phyloP scores from a whole-genome alignment of 345 rosid species.

The Cardiospermum halicacabum region DNA sequence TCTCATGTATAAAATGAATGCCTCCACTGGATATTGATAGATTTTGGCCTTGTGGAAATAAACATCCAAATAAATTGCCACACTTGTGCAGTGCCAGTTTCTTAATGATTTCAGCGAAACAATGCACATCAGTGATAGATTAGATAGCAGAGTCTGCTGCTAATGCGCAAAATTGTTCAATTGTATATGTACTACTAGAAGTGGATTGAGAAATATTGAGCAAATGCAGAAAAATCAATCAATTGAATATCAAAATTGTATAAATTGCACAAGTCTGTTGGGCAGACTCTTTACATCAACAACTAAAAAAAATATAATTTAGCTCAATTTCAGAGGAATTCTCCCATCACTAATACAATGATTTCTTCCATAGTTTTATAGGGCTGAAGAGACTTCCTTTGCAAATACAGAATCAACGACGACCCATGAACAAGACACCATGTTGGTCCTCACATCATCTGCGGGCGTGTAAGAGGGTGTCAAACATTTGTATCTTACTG shows the following conservation, averaged over 20 bases:
- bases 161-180: too few species aligned
- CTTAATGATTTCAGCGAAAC: too few species aligned
- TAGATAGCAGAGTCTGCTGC: too few species aligned
- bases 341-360: neutral
- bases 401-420: neutral
- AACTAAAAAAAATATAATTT: slow-evolving; percentile 4
- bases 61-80: too few species aligned
- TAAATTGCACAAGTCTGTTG: neutral
- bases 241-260: neutral
- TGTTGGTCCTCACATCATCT: slow-evolving; percentile 30
- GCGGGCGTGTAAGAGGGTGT: slow-evolving; percentile 5
- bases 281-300: neutral
- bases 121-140: too few species aligned
- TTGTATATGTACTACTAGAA: too few species aligned
- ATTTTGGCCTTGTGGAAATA: too few species aligned
- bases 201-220: neutral
- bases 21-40: neutral
- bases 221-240: neutral
- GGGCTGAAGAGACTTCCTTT: neutral
- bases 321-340: neutral
- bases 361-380: neutral
- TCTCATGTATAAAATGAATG: slow-evolving; percentile 3
- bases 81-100: too few species aligned
- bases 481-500: neutral
- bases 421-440: neutral